Evolutionary conservation across 2,329 filamentous ascomycete species (phyloP), one percentile per base, ranked within the genome.

Genomic region (Xylaria hypoxylon): DNA sequence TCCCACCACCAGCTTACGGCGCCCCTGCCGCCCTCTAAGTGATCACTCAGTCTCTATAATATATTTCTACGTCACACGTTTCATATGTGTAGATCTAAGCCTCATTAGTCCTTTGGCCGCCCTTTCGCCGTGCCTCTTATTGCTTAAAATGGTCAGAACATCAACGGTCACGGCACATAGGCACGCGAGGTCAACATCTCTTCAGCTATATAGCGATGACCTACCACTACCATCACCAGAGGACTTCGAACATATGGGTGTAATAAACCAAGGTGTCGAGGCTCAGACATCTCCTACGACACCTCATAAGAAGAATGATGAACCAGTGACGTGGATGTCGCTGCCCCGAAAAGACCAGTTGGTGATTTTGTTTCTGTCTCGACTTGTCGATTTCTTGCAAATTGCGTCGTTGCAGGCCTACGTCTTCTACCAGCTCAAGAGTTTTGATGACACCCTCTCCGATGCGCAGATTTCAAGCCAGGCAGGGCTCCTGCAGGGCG

Each of bases 401-500:
- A 87, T 92, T 65, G 91, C 90, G 6, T 89, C 86, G 1, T 77
- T 91, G 38, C 86, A 90, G 73, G 86, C 89, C 47, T 94, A 93
- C 76, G 86, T 94, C 75, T 93, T 91, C 79, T 93, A 92, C 78
- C 90, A 92, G 77, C 85, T 93, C 15, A 88, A 87, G 71, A 89
- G 87, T 3, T 91, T 93, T 75, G 77, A 82, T 66, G 84, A 84
- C 1, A 86, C 84, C 0, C 76, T 86, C 15, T 81, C 84, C 17
- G 83, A 86, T 62, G 76, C 82, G 26, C 77, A 81, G 52, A 90
- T 93, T 63, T 87, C 91, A 0, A 84, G 84, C 5, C 90, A 92
- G 74, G 90, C 89, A 0, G 91, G 91, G 28, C 81, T 93, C 22
- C 80, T 93, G 28, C 89, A 91, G 62, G 91, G 88, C 17, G 87